Evolutionary conservation across 495 filamentous ascomycete species (phyloP), one percentile per base, ranked within the genome.

Genomic region (Rostrohypoxylon terebratum): DNA sequence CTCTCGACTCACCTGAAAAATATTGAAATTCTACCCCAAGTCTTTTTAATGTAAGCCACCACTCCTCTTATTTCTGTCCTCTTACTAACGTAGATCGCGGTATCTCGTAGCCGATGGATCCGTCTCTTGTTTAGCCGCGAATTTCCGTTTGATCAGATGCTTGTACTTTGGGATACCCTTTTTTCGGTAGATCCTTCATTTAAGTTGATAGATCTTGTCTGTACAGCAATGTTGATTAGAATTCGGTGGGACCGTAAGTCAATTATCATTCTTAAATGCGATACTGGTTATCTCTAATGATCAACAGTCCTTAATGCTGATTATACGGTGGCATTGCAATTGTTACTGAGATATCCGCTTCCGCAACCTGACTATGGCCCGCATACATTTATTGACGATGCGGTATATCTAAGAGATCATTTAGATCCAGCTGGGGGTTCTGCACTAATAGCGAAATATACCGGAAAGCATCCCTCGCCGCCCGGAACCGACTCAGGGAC

Each of bases 11-110:
- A 97, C 76, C 82, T 99, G 25, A 90, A 89, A 60, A 87, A 89
- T 53, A 90, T 97, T 40, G 94, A 98, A 55, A 90, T 99, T 68
- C 79, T 98, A n/a, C 96, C 96, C 2, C 96, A 99, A 70, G 92
- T 99, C 50, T 99, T 98, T 77, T 81, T 99, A 34, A 97, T 98
- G 91, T 95, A 79, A 81, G 89, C 82, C 8, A n/a, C 7, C 9
- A 64, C n/a, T 36, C 18, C 55, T 3, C 59, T 1, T 21, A 1
- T 16, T 23, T 7, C 16, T 16, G 18, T 3, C 38, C 6, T 14
- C 2, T 21, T 25, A 4, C n/a, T 62, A 7, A 67, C 14, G 16
- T 5, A 14, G 23, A 64, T 68, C 58, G 74, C 69, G 59, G 74
- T 62, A 34, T n/a, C 7, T 23, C 5, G 25, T 36, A 96, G 93